A percentile compares a stretch with the other conserved stretches of the same genome.
Conservation (phyloP, 176 grass and related monocot genomes). For the Lolium perenne region DNA sequence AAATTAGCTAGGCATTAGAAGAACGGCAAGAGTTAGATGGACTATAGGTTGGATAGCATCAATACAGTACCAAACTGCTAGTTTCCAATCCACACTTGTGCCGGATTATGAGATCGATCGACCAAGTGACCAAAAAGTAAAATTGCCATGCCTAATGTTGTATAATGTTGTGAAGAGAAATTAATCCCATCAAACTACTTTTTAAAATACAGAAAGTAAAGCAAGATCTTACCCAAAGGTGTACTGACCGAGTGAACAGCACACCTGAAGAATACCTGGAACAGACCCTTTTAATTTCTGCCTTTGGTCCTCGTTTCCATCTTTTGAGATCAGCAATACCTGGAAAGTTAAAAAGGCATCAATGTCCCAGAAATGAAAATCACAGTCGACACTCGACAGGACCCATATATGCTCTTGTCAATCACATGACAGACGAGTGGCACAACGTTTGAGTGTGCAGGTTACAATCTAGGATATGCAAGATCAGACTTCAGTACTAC, state of each 20-base stretch:
- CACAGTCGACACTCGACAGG: conserved; percentile 17
- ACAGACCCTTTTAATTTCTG: not conserved
- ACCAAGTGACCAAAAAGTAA: conserved; percentile 23
- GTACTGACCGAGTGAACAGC: not conserved
- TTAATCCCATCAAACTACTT: not conserved
- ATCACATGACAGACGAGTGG: conserved; percentile 6
- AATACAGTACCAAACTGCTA: conserved; percentile 32
- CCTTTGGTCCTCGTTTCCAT: conserved; percentile 12
- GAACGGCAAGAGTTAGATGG: conserved; percentile 22
- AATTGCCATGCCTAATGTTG: not conserved
- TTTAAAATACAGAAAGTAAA: not conserved
- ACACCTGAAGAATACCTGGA: conserved; percentile 26
- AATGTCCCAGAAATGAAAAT: conserved; percentile 9
- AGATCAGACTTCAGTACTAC: not conserved
- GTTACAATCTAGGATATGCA: not conserved
- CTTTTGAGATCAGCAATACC: conserved; percentile 25
- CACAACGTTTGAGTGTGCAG: not conserved
- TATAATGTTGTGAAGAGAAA: not conserved
- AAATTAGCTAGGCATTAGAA: conserved; percentile 11
- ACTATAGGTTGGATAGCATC: conserved; percentile 38
- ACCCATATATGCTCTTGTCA: conserved; percentile 22
- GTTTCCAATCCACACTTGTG: conserved; percentile 23
- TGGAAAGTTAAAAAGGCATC: conserved; percentile 17
- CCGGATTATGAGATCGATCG: not conserved
- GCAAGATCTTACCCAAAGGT: not conserved